Conservation (phyloP, 192 early-diverging fungal genomes). For the Backusella tarrabulga region DNA sequence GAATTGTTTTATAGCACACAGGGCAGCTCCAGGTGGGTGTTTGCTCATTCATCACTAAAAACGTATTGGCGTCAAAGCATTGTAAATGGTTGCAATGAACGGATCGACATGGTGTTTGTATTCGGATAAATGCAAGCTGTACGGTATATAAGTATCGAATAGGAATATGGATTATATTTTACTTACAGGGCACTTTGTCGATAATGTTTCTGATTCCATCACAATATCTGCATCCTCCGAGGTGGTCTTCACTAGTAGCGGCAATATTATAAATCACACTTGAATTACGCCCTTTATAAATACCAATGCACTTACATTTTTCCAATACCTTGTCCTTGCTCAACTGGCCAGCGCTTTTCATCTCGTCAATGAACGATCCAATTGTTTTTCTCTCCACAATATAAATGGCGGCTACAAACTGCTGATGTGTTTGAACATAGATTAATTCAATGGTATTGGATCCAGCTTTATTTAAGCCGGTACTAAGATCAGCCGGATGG, state of each 20-base stretch:
- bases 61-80: conserved; percentile 79
- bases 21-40: conserved; percentile 73
- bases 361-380: conserved; percentile 36
- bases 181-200: conserved; percentile 75
- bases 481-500: conserved; percentile 54
- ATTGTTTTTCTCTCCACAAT: conserved; percentile 45
- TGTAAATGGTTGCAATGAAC: conserved; percentile 71
- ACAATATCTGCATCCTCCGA: conserved; percentile 66
- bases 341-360: conserved; percentile 38
- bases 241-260: conserved; percentile 31
- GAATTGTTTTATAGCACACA: conserved; percentile 57
- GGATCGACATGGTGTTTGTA: conserved; percentile 61
- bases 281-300: background rate
- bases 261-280: background rate
- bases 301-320: conserved; percentile 34
- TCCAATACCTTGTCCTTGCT: conserved; percentile 46
- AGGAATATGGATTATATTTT: background rate
- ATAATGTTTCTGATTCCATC: conserved; percentile 59
- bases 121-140: conserved; percentile 64
- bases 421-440: conserved; percentile 18
- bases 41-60: conserved; percentile 70
- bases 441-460: background rate
- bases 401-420: conserved; percentile 42
- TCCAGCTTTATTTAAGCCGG: conserved; percentile 15
- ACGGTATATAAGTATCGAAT: background rate